Evolutionary conservation across 768 basidiomycete genomes (phyloP).

Genomic region (Xerocomus spinulosus): DNA sequence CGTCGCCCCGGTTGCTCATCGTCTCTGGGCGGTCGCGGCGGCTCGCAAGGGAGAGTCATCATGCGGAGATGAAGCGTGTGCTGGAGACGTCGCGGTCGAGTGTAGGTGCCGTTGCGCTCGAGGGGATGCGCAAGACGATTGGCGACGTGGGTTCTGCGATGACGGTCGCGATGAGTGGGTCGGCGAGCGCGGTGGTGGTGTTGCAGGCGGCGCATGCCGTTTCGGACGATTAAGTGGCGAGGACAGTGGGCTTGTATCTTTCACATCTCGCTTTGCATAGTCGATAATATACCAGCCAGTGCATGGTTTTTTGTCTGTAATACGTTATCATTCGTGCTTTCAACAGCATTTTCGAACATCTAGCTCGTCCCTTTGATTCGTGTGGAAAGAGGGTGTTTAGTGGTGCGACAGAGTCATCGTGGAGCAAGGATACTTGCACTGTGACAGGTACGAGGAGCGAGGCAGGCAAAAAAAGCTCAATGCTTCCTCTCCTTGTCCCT

Average conservation of each 20-base stretch:
- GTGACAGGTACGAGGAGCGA: neutral
- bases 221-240: too few relatives aligned
- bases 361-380: too few relatives aligned
- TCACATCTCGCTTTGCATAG: too few relatives aligned
- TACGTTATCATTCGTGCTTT: neutral
- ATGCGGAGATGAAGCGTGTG: constrained; percentile 62
- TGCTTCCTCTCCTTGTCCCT: constrained; percentile 49
- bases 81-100: constrained; percentile 38
- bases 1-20: constrained; percentile 47
- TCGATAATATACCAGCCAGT: neutral
- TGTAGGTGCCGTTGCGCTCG: constrained; percentile 3
- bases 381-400: too few relatives aligned
- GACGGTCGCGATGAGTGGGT: constrained; percentile 48
- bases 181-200: constrained; percentile 55
- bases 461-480: constrained; percentile 15
- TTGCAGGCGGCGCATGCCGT: constrained; percentile 54
- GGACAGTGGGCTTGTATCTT: too few relatives aligned
- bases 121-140: constrained; percentile 64
- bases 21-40: constrained; percentile 72
- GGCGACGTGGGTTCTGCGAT: constrained; percentile 86
- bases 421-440: neutral
- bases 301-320: neutral
- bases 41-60: constrained; percentile 69
- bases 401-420: neutral
- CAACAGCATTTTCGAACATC: too few relatives aligned